Conservation (phyloP, 2,329 filamentous ascomycete species). For the Penicillium griseofulvum region DNA sequence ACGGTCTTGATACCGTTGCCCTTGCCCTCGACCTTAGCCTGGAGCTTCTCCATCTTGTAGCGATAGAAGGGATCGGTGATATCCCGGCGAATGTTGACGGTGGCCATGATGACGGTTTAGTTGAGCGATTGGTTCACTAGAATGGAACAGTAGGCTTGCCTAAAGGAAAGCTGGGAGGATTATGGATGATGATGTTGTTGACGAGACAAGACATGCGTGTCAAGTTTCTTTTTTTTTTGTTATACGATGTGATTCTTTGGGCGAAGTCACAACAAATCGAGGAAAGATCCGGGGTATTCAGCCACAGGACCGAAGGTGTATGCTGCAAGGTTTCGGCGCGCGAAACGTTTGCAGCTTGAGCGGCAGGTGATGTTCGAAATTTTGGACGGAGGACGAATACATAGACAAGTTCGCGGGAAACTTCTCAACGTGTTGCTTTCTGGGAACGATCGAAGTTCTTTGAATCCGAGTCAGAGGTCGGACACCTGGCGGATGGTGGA, state of each 20-base stretch:
- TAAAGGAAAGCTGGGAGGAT: slow-evolving; percentile 35
- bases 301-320: slow-evolving; percentile 87
- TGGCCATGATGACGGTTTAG: slow-evolving; percentile 73
- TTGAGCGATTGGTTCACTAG: slow-evolving; percentile 26
- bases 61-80: slow-evolving; percentile 98
- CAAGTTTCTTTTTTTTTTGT: slow-evolving; percentile 25
- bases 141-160: slow-evolving; percentile 29
- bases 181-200: slow-evolving; percentile 46
- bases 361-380: slow-evolving; percentile 91
- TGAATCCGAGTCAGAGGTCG: slow-evolving; percentile 25
- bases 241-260: slow-evolving; percentile 37
- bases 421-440: slow-evolving; percentile 36
- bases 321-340: slow-evolving; percentile 89
- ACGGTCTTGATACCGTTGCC: slow-evolving; percentile 99
- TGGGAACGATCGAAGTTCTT: slow-evolving; percentile 36
- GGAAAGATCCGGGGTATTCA: slow-evolving; percentile 53
- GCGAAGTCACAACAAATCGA: slow-evolving; percentile 26
- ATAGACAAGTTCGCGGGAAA: slow-evolving; percentile 68
- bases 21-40: slow-evolving; percentile 99
- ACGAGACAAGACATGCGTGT: slow-evolving; percentile 61
- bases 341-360: slow-evolving; percentile 96
- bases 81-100: slow-evolving; percentile 97
- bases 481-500: slow-evolving; percentile 14
- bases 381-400: slow-evolving; percentile 96
- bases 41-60: slow-evolving; percentile 99